Evolutionary conservation across 2,329 filamentous ascomycete genomes (phyloP).

Genomic region (Knoxdaviesia capensis): DNA sequence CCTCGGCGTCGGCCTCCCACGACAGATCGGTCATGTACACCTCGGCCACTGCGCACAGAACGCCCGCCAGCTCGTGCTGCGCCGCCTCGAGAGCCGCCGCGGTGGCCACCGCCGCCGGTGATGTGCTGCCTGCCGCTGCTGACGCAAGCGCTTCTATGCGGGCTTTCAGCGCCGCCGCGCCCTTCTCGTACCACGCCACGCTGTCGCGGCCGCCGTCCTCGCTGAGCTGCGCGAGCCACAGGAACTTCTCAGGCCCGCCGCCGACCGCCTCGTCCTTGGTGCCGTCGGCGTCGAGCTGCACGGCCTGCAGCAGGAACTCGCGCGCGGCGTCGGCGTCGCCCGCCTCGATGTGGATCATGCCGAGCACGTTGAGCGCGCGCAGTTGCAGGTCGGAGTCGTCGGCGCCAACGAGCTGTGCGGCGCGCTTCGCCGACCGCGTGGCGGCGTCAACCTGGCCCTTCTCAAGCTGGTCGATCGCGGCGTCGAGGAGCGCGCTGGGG

Average conservation of each 20-base stretch:
- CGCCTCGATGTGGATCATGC: conserved; percentile 63
- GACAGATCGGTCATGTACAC: conserved; percentile 98
- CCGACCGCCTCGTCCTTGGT: conserved; percentile 47
- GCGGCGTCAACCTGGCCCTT: conserved; percentile 21
- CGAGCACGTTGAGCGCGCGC: conserved; percentile 54
- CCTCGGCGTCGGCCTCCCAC: conserved; percentile 80
- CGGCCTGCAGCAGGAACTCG: conserved; percentile 51
- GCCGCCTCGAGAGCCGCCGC: conserved; percentile 26
- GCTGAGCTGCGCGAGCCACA: conserved; percentile 83
- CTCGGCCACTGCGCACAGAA: conserved; percentile 85
- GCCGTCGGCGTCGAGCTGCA: conserved; percentile 59
- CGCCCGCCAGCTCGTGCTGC: conserved; percentile 65
- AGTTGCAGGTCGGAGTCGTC: conserved; percentile 30
- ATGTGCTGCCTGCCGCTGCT: not conserved
- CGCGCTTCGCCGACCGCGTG: conserved; percentile 18
- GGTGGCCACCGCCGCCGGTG: conserved; percentile 10
- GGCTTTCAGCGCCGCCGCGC: conserved; percentile 49
- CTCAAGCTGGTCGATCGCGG: conserved; percentile 20
- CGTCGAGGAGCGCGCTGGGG: conserved; percentile 13
- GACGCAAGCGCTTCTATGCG: conserved; percentile 44
- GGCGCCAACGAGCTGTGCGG: conserved; percentile 20
- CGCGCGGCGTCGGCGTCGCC: conserved; percentile 64
- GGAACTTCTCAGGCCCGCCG: conserved; percentile 80
- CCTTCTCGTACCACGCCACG: conserved; percentile 47
- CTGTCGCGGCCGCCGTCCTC: conserved; percentile 47